Evolutionary conservation across 768 basidiomycete genomes (phyloP).

Genomic region (Cantharellus anzutake): DNA sequence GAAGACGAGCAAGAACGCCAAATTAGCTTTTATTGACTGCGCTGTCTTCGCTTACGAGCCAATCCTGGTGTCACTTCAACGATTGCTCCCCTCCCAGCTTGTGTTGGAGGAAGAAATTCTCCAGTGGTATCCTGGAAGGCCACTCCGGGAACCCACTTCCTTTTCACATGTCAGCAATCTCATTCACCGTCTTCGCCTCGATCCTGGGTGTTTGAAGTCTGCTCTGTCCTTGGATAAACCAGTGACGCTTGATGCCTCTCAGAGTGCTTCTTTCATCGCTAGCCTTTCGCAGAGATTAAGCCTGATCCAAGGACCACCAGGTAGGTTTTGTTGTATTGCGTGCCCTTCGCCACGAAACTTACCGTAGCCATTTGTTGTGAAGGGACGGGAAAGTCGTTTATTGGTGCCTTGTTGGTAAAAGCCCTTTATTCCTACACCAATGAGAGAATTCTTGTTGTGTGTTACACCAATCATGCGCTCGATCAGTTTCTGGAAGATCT

Average conservation of each 20-base stretch:
- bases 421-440: constrained; percentile 29
- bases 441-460: constrained; percentile 43
- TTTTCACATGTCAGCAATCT: constrained; percentile 4
- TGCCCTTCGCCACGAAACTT: neutral
- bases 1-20: constrained; percentile 20
- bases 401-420: constrained; percentile 48
- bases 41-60: constrained; percentile 46
- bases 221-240: constrained; percentile 21
- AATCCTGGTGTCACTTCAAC: constrained; percentile 36
- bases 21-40: constrained; percentile 37
- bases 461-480: constrained; percentile 58
- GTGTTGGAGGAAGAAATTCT: neutral
- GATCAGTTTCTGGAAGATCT: constrained; percentile 51
- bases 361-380: constrained; percentile 5
- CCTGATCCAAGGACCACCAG: constrained; percentile 54
- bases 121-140: neutral
- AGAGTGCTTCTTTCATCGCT: constrained; percentile 26
- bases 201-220: constrained; percentile 24
- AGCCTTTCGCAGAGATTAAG: constrained; percentile 38
- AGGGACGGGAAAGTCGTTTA: constrained; percentile 64
- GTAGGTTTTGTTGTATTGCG: constrained; percentile 19
- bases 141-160: neutral
- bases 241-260: constrained; percentile 33
- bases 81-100: constrained; percentile 25
- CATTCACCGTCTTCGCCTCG: constrained; percentile 14